Conservation (phyloP, 495 filamentous ascomycete genomes). For the Bacidia rubella region DNA sequence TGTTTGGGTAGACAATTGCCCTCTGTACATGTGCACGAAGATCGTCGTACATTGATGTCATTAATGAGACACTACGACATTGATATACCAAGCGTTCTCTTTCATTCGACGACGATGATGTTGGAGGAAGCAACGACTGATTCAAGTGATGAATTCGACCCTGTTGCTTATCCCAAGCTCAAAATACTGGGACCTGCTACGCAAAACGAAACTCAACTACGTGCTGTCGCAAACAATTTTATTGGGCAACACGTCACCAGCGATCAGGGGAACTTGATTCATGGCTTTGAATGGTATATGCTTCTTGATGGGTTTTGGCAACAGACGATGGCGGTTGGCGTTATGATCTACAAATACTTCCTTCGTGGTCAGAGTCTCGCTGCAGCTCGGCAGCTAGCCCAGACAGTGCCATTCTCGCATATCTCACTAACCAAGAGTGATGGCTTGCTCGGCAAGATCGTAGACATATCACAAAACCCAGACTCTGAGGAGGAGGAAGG, state of each 20-base stretch:
- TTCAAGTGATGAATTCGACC: slow-evolving; percentile 14
- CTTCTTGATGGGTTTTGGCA: slow-evolving; percentile 55
- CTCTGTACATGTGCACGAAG: slow-evolving; percentile 43
- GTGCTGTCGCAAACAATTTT: slow-evolving; percentile 43
- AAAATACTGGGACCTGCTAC: slow-evolving; percentile 30
- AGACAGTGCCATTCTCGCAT: slow-evolving; percentile 29
- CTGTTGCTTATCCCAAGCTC: slow-evolving; percentile 28
- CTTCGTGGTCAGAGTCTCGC: slow-evolving; percentile 44
- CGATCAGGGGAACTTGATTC: slow-evolving; percentile 59
- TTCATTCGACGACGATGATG: slow-evolving; percentile 42
- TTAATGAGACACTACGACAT: slow-evolving; percentile 42
- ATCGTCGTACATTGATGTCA: slow-evolving; percentile 34
- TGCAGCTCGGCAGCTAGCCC: slow-evolving; percentile 50
- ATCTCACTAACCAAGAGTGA: slow-evolving; percentile 21
- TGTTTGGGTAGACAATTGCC: slow-evolving; percentile 44
- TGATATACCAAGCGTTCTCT: slow-evolving; percentile 37
- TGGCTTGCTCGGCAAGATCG: slow-evolving; percentile 12
- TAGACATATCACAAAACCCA: slow-evolving; percentile 10
- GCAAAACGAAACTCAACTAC: slow-evolving; percentile 7
- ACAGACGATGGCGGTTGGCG: slow-evolving; percentile 53
- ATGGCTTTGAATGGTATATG: slow-evolving; percentile 73
- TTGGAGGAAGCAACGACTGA: slow-evolving; percentile 29
- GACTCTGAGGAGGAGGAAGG: slow-evolving; percentile 10
- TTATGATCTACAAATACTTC: slow-evolving; percentile 57
- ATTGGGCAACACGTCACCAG: slow-evolving; percentile 46